Evolutionary conservation across 306 rosid genomes (phyloP).

Genomic region (Hippophae gyantsensis): DNA sequence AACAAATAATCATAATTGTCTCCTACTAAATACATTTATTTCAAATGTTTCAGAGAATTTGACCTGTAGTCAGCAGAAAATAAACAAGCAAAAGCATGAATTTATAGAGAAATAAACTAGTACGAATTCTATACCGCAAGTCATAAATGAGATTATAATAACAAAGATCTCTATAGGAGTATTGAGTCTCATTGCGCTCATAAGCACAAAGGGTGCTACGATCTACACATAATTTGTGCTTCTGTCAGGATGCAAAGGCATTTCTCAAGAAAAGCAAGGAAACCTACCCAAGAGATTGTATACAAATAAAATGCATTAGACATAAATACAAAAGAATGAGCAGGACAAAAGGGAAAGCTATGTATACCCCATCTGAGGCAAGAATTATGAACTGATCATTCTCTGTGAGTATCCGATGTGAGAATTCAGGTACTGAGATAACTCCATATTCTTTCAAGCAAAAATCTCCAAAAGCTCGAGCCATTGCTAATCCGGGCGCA

Average conservation of each 20-base stretch:
- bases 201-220: too few species aligned
- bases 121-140: too few species aligned
- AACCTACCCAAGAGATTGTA: neutral
- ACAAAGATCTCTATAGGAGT: too few species aligned
- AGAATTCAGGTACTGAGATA: conserved; percentile 86
- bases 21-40: neutral
- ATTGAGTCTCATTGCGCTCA: too few species aligned
- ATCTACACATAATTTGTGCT: too few species aligned
- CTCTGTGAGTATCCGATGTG: conserved; percentile 61
- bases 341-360: neutral
- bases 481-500: conserved; percentile 99
- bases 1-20: neutral
- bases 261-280: neutral
- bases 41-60: too few species aligned
- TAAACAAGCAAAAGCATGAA: too few species aligned
- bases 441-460: conserved; percentile 95
- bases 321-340: neutral
- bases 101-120: too few species aligned
- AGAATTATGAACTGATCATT: conserved; percentile 82
- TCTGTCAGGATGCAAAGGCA: too few species aligned
- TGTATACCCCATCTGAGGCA: conserved; percentile 89
- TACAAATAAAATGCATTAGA: neutral
- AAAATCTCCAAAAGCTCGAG: conserved; percentile 96
- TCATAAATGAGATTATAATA: too few species aligned
- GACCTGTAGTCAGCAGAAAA: too few species aligned